These are phyloP conservation scores for Tetracentron sinense DNA, from an alignment of 164 flowering plant species.

Conservation along the genomic window DNA sequence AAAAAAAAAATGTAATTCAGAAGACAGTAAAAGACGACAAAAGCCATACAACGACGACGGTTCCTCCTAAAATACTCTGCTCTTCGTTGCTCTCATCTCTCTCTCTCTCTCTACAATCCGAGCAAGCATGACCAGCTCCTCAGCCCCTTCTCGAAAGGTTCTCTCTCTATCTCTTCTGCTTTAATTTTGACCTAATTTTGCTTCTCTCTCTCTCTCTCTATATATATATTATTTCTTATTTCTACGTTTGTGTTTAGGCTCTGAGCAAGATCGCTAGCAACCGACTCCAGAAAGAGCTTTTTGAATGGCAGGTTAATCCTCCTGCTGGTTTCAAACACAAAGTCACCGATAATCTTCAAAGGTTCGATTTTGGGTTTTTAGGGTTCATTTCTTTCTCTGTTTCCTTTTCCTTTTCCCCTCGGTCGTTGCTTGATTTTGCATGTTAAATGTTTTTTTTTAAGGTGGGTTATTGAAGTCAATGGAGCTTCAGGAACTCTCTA, in stretches of 20 bases:
- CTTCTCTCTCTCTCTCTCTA: background rate
- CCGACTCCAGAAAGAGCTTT: conserved; percentile 77
- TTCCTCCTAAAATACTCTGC: too few species aligned
- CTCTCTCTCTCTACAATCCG: too few species aligned
- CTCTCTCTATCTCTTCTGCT: background rate
- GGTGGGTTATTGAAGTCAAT: conserved; percentile 76
- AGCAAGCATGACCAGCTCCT: conserved; percentile 61
- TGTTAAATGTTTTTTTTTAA: conserved; percentile 12
- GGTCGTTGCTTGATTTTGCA: conserved; percentile 1
- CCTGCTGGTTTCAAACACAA: conserved; percentile 76
- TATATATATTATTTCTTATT: background rate
- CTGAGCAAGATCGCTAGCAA: conserved; percentile 80
- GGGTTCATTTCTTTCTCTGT: background rate
- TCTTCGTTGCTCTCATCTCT: too few species aligned
- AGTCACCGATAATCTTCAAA: conserved; percentile 74
- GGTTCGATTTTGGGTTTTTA: conserved; percentile 26
- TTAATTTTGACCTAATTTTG: background rate
- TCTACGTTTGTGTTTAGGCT: conserved; percentile 26
- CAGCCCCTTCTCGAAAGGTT: conserved; percentile 75
- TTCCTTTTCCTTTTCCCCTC: background rate
- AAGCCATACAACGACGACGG: too few species aligned
- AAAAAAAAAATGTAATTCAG: too few species aligned
- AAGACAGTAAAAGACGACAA: too few species aligned
- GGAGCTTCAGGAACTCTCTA: conserved; percentile 88
- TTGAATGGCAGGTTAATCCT: conserved; percentile 87